A percentile compares a stretch with the other conserved stretches of the same genome.
Conservation (phyloP, 106 monocot genomes). For the Dendrobium officinale region DNA sequence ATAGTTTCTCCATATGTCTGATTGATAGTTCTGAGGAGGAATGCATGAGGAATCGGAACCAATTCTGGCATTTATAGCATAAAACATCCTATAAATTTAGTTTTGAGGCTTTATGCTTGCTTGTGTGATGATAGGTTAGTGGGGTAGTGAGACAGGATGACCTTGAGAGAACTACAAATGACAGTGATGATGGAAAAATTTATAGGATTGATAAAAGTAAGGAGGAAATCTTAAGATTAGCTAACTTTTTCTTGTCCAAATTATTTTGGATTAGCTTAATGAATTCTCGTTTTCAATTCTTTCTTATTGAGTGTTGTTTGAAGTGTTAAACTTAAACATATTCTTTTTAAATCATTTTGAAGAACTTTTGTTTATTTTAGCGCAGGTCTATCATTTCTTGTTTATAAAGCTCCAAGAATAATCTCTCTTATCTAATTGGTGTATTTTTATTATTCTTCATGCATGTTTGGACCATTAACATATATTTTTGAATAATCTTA, state of each 20-base stretch:
- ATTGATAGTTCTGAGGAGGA: background rate
- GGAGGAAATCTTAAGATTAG: background rate
- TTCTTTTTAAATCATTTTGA: background rate
- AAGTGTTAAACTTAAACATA: background rate
- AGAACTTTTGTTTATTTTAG: background rate
- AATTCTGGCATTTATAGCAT: background rate
- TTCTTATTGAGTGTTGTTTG: background rate
- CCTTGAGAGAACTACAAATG: background rate
- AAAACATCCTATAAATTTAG: background rate
- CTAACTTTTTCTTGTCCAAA: background rate
- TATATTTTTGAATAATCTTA: background rate
- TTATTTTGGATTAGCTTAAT: background rate
- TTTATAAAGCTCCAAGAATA: background rate
- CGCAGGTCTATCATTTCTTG: background rate
- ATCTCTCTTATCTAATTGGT: background rate
- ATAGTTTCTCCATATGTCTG: background rate
- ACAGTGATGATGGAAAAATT: background rate
- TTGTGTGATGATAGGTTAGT: background rate
- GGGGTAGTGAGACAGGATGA: background rate
- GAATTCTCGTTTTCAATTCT: background rate
- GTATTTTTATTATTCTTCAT: background rate
- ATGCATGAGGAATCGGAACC: background rate
- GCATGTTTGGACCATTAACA: background rate
- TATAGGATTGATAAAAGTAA: background rate
- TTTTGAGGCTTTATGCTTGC: background rate